These are phyloP conservation scores for Carallia pectinifolia DNA, from an alignment of 345 rosid genomes.

Conservation along the genomic window DNA sequence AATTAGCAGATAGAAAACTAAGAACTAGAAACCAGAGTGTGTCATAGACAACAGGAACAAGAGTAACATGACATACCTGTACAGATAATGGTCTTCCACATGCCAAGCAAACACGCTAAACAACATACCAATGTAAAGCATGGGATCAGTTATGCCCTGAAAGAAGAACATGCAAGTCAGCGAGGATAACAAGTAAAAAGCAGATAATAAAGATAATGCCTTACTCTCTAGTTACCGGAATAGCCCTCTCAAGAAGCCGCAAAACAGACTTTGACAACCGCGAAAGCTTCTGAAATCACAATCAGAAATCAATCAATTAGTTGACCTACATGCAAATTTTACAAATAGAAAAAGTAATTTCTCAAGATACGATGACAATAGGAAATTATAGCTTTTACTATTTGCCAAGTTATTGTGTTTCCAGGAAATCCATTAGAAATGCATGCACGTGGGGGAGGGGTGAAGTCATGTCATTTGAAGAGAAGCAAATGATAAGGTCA, in stretches of 20 bases:
- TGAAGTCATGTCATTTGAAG: too few species aligned
- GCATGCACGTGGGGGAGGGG: too few species aligned
- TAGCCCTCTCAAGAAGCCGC: conserved; percentile 82
- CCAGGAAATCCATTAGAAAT: too few species aligned
- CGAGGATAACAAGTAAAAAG: not conserved
- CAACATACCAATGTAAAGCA: conserved; percentile 99
- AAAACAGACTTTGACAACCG: conserved; percentile 76
- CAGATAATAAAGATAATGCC: conserved; percentile 3
- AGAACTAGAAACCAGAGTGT: not conserved
- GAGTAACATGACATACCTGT: conserved; percentile 51
- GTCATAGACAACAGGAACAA: not conserved
- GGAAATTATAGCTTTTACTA: not conserved
- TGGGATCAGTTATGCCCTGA: conserved; percentile 99
- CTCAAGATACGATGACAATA: not conserved
- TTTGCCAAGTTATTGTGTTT: too few species aligned
- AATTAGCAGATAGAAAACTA: conserved; percentile 4
- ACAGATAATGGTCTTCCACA: conserved; percentile 97
- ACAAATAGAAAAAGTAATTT: conserved; percentile 12
- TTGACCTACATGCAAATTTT: not conserved
- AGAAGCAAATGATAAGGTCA: too few species aligned
- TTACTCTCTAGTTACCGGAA: conserved; percentile 57
- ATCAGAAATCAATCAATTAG: conserved; percentile 2
- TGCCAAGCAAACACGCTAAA: conserved; percentile 99
- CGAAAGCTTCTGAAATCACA: conserved; percentile 68
- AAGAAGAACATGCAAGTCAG: conserved; percentile 29